Base-by-base conservation (phyloP, 1,284 basidiomycete species). In the Rhizoctonia solani region DNA sequence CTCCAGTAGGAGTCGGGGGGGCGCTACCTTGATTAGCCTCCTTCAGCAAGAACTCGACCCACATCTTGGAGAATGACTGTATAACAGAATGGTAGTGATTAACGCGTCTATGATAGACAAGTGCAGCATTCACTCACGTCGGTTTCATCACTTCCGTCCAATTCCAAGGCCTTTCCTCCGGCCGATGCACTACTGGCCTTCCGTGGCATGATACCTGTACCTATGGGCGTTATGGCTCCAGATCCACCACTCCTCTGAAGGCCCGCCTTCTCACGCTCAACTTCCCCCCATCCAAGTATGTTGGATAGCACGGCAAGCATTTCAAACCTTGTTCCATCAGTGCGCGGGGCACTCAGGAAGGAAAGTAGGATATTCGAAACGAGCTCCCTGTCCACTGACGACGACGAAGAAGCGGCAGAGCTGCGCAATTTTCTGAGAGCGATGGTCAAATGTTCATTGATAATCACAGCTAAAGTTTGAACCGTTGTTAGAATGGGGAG, bases 401-500 rank as follows among this genome's bases (percentile, higher is more conserved):
- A 89, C 69, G 93, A 92, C 1, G 90, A 86, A 1, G 92, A 89
- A 69, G 89, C 92, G 71, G 88, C 89, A 39, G 63, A 66, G 21
- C 52, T 47, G 13, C 94, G 87, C 50, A 99, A 81, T 23, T 96
- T 87, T 14, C 95, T 89, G n/a, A 99, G 84, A 0, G 97, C 95
- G 77, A 98, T 95, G 72, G 95, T 98, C 6, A 99, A 83, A 74
- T 99, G 96, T 75, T 99, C 96, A 74, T 99, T 98, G 74, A 96
- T 88, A 67, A 98, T 95, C 8, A 97, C 93, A 54, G 90, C 94
- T 95, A 49, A 37, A 23, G 53, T 47, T 27, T 71, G 34, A 41
- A 59, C 25, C 55, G 63, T 47, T 32, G 30, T n/a, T n/a, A n/a
- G n/a, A n/a, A 32, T 32, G 32, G 67, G n/a, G 32, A 21, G 13